Base-by-base conservation (phyloP, 768 basidiomycete species). In the Pleurotus giganteus region DNA sequence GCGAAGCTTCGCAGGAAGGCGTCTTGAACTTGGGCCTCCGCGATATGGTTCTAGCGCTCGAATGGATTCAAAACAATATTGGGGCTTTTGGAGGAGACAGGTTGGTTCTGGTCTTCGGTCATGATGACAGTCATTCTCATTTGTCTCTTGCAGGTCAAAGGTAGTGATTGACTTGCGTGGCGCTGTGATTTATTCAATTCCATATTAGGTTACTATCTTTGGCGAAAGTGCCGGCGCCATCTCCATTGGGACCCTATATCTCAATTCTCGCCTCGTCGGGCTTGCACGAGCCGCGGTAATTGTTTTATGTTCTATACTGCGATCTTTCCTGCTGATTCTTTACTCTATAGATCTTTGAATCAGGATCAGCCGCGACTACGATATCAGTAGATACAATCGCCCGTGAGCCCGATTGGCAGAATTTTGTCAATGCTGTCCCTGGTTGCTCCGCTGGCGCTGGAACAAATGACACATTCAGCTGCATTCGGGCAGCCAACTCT, bases 11-110 rank as follows among this genome's bases (percentile, higher is more conserved):
- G 4, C 57, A 65, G 12, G 65, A 66, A 4, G 69, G 67, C 8
- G 71, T 72, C 1, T 66, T 78, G 7, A 81, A 80, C 58, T 67
- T 81, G 26, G 80, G 71, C 1, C 66, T 82, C 19, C 70, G 67
- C 27, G 81, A 83, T 57, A 73, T 78, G 59, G 59, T 73, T 13
- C 56, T 70, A 27, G 80, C 78, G 1, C 61, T 81, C 8, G 58
- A 72, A 58, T 83, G 80, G 86, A 76, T 88, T 0, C 81, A 86
- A 59, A 65, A 73, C 21, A 80, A 88, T 59, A 85, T 88, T 41
- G 70, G 59, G 13, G 64, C 65, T 0, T 89, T 88, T 58, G 86
- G 87, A 9, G 85, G 85, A 12, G 81, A 80, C 57, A 72, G 71
- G 49, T 51, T 9, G 5, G 49, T 36, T 9, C n/a, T 36, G 34